Conservation (phyloP, 257 asterid genomes). For the Solanum bulbocastanum region DNA sequence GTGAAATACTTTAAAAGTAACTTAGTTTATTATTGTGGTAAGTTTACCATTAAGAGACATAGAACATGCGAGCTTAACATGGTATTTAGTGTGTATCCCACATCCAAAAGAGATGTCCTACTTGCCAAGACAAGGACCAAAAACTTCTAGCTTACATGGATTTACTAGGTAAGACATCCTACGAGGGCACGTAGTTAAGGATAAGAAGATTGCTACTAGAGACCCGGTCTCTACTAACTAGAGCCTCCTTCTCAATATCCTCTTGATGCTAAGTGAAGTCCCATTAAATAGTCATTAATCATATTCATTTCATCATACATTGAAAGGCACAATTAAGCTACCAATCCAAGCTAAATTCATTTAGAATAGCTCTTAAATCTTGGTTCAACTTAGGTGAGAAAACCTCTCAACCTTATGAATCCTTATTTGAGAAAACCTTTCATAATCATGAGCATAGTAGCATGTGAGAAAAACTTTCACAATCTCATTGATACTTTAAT, state of each 20-base stretch:
- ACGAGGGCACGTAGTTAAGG: neutral
- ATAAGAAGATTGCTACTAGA: neutral
- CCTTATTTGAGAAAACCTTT: neutral
- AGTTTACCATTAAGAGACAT: neutral
- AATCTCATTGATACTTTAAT: neutral
- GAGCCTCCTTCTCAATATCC: neutral
- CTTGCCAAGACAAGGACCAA: neutral
- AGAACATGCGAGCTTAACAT: neutral
- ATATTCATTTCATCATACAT: neutral
- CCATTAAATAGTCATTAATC: neutral
- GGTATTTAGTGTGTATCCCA: neutral
- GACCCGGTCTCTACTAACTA: neutral
- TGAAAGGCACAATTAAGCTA: too few relatives aligned
- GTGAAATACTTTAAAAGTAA: neutral
- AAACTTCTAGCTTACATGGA: neutral
- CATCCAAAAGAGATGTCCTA: neutral
- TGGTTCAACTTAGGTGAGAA: neutral
- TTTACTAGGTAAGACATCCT: neutral
- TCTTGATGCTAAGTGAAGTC: neutral
- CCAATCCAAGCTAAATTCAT: too few relatives aligned
- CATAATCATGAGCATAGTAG: neutral
- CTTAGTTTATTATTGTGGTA: neutral
- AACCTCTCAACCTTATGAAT: too few relatives aligned
- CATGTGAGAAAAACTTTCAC: neutral
- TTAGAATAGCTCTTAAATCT: neutral